Conservation (phyloP, 1,139 yeast genomes). For the Pichia sp. region DNA sequence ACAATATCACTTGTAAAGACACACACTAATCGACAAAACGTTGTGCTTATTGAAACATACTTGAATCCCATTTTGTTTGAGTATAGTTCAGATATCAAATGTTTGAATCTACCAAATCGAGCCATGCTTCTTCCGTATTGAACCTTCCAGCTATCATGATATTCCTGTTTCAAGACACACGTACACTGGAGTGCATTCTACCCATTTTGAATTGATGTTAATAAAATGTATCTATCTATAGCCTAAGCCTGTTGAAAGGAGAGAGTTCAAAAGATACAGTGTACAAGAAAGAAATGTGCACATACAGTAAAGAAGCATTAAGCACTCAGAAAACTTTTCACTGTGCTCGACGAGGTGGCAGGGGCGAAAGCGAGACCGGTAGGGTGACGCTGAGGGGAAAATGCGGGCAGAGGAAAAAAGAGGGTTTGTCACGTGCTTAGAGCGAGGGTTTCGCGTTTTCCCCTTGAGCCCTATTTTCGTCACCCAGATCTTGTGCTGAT, state of each 20-base stretch:
- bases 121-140: slow-evolving; percentile 31
- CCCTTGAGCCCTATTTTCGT: too few species aligned
- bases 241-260: slow-evolving; percentile 16
- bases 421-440: slow-evolving; percentile 8
- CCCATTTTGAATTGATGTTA: slow-evolving; percentile 43
- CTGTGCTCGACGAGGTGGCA: neutral
- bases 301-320: too few species aligned
- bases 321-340: neutral
- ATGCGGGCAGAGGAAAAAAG: slow-evolving; percentile 2
- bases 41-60: too few species aligned
- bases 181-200: slow-evolving; percentile 57
- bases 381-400: too few species aligned
- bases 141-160: slow-evolving; percentile 14
- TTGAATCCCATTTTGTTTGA: too few species aligned
- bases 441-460: slow-evolving; percentile 3
- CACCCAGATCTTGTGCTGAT: too few species aligned
- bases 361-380: too few species aligned
- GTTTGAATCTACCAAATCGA: slow-evolving; percentile 24
- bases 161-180: slow-evolving; percentile 24
- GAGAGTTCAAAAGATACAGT: neutral
- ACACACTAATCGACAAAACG: too few species aligned
- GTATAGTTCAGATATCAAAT: too few species aligned
- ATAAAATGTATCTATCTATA: slow-evolving; percentile 11
- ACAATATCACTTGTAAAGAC: slow-evolving; percentile 7
- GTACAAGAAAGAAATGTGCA: neutral